Base-by-base conservation (phyloP, 1,284 basidiomycete genomes). In the Ustilago sp. region DNA sequence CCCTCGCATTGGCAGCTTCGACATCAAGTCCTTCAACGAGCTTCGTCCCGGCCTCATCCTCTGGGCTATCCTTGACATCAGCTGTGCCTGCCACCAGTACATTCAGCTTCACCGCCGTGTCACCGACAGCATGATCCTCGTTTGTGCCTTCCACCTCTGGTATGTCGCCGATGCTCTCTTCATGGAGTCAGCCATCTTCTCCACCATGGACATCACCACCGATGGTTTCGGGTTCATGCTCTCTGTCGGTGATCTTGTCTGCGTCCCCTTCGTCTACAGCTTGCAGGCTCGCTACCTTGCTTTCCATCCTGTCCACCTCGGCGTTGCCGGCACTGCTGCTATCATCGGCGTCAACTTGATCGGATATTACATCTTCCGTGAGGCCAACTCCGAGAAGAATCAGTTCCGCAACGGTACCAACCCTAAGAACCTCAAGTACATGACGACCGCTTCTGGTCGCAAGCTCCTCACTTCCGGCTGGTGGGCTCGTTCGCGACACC, bases 211-310 rank as follows among this genome's bases (percentile, higher is more conserved):
- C 86, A 97, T 99, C 84, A 96, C 92, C 8, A 94, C 94, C 34
- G 97, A 99, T 81, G 96, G 96, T 5, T 98, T 99, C 81, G 97
- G 97, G 8, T 98, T 96, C 89, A 99, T 99, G 97, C 91, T 99
- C 36, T 88, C 94, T 3, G 91, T 97, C 56, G 97, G 96, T 53
- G 95, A 99, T 86, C 90, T 98, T 31, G 88, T 91, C 19, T 98
- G 94, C 93, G 93, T 99, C 9, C 97, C 97, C 6, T 98, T 98
- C 87, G 91, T 91, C 15, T 99, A 98, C 87, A 92, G 91, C 28
- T 90, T 98, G 6, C 95, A 99, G 88, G 94, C 95, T 1, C 92
- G 95, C 62, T 99, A 93, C 87, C 91, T 99, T 66, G 95, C 92
- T 36, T 96, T 95, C 89, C 89, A 90, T 70, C 95, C 91, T 11